Evolutionary conservation across 257 asterid genomes (phyloP).

Genomic region (Euphrasia confusa): DNA sequence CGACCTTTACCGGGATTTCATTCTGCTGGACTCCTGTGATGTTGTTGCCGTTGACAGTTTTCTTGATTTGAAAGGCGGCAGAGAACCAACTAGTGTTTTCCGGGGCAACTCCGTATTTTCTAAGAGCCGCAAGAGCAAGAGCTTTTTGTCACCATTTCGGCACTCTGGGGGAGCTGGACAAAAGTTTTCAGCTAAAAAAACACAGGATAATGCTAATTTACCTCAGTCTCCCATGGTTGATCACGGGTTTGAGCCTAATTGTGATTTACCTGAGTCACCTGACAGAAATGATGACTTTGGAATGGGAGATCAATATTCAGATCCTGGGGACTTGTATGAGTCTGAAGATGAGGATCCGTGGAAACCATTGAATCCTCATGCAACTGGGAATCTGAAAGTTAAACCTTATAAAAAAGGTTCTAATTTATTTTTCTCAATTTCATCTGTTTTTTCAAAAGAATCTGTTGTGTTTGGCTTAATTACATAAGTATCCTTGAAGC

Average conservation of each 20-base stretch:
- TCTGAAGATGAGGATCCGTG: conserved; percentile 75
- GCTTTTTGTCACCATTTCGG: conserved; percentile 54
- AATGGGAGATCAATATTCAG: conserved; percentile 42
- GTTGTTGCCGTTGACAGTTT: conserved; percentile 57
- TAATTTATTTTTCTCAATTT: conserved; percentile 3
- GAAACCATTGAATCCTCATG: conserved; percentile 96
- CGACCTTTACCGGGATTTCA: conserved; percentile 81
- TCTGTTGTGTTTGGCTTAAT: not conserved
- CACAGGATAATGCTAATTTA: conserved; percentile 36
- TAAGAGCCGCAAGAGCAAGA: conserved; percentile 57
- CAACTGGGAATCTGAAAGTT: conserved; percentile 74
- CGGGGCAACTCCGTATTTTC: conserved; percentile 42
- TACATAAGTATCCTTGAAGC: too few relatives aligned
- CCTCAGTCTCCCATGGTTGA: conserved; percentile 36
- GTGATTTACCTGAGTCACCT: conserved; percentile 44
- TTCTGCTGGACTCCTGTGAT: conserved; percentile 75
- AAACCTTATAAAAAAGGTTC: conserved; percentile 70
- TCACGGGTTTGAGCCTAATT: conserved; percentile 37
- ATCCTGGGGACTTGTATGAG: conserved; percentile 40
- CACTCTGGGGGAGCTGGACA: conserved; percentile 48
- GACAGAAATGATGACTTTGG: conserved; percentile 36
- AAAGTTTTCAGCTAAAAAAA: conserved; percentile 45
- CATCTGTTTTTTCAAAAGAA: conserved; percentile 16
- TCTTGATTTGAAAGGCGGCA: conserved; percentile 45
- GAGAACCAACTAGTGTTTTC: conserved; percentile 32